phyloP scores from a whole-genome alignment of 1,284 basidiomycete genomes.

The Xerocomus nothofagi region DNA sequence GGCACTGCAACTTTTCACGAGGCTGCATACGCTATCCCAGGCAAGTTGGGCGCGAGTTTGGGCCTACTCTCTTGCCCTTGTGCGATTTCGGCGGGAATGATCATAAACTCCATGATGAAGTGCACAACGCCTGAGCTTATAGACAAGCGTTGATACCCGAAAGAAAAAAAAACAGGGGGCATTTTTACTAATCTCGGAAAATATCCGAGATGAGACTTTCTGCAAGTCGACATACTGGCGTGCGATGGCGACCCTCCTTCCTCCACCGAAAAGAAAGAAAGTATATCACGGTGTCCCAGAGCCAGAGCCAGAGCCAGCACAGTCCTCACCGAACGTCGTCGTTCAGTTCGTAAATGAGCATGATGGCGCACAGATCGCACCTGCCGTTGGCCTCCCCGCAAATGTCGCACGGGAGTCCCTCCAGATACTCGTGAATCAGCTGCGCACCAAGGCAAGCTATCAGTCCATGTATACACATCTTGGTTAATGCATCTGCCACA shows the following conservation, averaged over 20 bases:
- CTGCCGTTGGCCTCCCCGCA: slow-evolving; percentile 85
- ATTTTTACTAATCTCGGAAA: slow-evolving; percentile 18
- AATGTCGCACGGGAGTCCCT: slow-evolving; percentile 83
- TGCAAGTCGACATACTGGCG: background rate
- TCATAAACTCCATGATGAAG: too few species aligned
- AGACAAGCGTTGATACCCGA: too few species aligned
- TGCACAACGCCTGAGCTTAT: background rate
- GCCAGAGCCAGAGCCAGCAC: slow-evolving; percentile 56
- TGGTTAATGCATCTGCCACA: slow-evolving; percentile 4
- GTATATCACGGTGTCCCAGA: slow-evolving; percentile 72
- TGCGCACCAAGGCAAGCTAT: slow-evolving; percentile 64
- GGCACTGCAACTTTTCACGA: background rate
- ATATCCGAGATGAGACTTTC: slow-evolving; percentile 1
- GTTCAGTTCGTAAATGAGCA: slow-evolving; percentile 92
- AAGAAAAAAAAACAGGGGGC: slow-evolving; percentile 14
- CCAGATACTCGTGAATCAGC: slow-evolving; percentile 83
- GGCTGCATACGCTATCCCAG: background rate
- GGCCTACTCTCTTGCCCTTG: background rate
- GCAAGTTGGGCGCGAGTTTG: background rate
- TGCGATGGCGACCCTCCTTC: slow-evolving; percentile 76
- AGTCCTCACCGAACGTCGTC: slow-evolving; percentile 68
- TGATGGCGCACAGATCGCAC: slow-evolving; percentile 77
- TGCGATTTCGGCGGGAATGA: too few species aligned
- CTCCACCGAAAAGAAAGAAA: slow-evolving; percentile 84
- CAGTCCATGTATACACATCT: background rate